Base-by-base conservation (phyloP, 768 basidiomycete species). In the Serendipita sp. region DNA sequence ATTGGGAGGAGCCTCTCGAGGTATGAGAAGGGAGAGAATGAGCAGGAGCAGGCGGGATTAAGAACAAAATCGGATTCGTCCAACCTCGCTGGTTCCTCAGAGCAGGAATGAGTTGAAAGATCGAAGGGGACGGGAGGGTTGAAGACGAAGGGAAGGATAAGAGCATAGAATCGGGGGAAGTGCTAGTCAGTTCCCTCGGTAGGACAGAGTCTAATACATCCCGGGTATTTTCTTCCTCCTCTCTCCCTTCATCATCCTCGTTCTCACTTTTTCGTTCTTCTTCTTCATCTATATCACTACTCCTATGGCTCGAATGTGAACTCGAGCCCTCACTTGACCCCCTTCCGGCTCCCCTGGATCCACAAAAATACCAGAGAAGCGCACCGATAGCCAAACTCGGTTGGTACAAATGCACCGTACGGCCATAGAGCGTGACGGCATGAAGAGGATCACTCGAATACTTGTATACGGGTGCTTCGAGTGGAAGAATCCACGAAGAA, bases 331-430 rank as follows among this genome's bases (percentile, higher is more conserved):
- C n/a, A n/a, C n/a, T n/a, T n/a, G n/a, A n/a, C n/a, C n/a, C n/a
- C n/a, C n/a, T n/a, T n/a, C n/a, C n/a, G n/a, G n/a, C n/a, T n/a
- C n/a, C n/a, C n/a, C n/a, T n/a, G n/a, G n/a, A n/a, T n/a, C 53
- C 53, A 28, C 53, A 17, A n/a, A 58, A 58, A 31, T 58, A 58
- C 53, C 53, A 58, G 22, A 58, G 53, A 3, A 58, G 24, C 31
- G 53, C 53, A 3, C 24, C 53, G 31, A 58, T 24, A 24, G 53
- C 53, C 22, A 58, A n/a, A 33, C 53, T 58, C 5, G 53, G 53
- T 33, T 7, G 9, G 31, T 58, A 58, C 7, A 58, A 7, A n/a
- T 33, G 31, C 4, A 58, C 31, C 7, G 53, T 58, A n/a, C 53
- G 53, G 5, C 22, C 53, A 58, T 58, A 58, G 5, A 58, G n/a